These are phyloP conservation scores for Alternaria metachromatica DNA, from an alignment of 2,329 filamentous ascomycete species.

Conservation along the genomic window DNA sequence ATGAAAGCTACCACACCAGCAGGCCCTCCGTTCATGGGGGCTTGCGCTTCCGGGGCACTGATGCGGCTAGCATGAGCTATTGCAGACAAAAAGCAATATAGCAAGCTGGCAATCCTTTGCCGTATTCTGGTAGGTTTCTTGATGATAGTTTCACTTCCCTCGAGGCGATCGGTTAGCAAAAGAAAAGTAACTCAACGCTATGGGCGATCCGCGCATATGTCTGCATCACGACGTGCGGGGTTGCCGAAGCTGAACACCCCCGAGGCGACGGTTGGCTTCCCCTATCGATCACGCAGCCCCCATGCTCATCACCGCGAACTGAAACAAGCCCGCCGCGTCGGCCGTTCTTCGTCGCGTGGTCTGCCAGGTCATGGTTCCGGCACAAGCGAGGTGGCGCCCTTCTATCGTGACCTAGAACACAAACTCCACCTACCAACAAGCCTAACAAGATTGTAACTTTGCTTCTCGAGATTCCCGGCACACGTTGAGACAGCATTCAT, in stretches of 20 bases:
- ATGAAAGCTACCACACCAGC: conserved; percentile 3
- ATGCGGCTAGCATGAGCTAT: neutral
- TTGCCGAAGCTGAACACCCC: conserved; percentile 3
- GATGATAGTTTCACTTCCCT: neutral
- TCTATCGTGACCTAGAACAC: conserved; percentile 9
- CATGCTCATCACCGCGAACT: conserved; percentile 5
- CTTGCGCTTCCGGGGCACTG: neutral
- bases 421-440: neutral
- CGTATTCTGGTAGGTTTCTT: neutral
- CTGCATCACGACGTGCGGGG: conserved; percentile 1
- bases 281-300: conserved; percentile 7
- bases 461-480: neutral
- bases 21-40: conserved; percentile 5
- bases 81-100: conserved; percentile 1
- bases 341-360: conserved; percentile 5
- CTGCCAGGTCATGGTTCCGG: conserved; percentile 3
- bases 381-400: conserved; percentile 10
- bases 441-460: neutral
- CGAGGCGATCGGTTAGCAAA: neutral
- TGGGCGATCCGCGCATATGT: neutral
- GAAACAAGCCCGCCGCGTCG: conserved; percentile 13
- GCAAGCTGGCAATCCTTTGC: neutral
- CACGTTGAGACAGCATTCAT: neutral
- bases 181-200: neutral
- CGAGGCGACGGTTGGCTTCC: neutral